Evolutionary conservation across 331 rosid species (phyloP), one percentile per base, ranked within the genome.

Genomic region (Stylosanthes scabra): DNA sequence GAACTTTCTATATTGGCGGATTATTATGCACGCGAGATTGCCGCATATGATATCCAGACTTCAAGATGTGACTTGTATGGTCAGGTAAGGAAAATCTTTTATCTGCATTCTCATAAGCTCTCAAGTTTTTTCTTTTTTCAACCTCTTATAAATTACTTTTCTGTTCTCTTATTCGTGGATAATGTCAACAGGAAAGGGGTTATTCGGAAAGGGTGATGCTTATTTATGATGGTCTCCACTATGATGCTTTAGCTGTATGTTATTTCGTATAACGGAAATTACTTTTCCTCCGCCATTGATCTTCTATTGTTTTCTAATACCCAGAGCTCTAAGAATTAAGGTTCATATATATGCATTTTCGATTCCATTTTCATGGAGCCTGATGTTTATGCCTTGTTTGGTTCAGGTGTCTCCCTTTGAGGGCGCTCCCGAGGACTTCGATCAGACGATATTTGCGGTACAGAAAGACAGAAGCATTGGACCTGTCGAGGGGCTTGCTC

Each of bases 201-300:
- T 95, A 88, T 59, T 88, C 93, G 1, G 97, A 92, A 82, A 85
- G 99, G 74, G 92, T 87, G 72, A 80, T 95, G 90, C 88, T 92
- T 82, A 80, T 95, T 57, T 90, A 95, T 70, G 97, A 92, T 72
- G 99, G 99, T 41, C 93, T 95, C 65, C 99, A 95, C 74, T 95
- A 95, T 0, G 99, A 95, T 77, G 96, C 99, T 68, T 83, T 95
- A 80, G 97, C 90, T 45, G 99, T 95, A 88, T 47, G 97, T 74
- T 50, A 5, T 57, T 72, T 63, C 57, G 6, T 69, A 14, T 40
- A 28, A 65, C 37, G 55, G 11, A 68, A 61, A 16, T 62, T 62
- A 68, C 9, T 68, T 62, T 2, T 16, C 41, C 51, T 40, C n/a
- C 6, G 52, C 54, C 56, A 8, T 66, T 76, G 25, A 20, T 20